Base-by-base conservation (phyloP, 2,329 filamentous ascomycete genomes). In the Colletotrichum eleusines region DNA sequence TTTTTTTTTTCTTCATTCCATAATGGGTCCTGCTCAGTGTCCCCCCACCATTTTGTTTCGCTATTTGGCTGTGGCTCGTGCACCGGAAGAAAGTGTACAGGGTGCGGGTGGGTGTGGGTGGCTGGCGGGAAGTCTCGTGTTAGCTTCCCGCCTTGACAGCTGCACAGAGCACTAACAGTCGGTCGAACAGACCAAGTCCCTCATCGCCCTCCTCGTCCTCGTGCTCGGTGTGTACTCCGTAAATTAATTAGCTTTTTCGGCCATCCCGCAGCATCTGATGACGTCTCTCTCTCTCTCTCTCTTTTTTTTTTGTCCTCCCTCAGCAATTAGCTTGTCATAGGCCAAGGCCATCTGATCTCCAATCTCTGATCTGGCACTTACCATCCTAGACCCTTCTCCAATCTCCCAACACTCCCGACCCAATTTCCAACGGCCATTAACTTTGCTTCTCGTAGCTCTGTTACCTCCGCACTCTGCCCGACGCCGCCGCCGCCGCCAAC, bases 281-380 rank as follows among this genome's bases (percentile, higher is more conserved):
- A 71, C 64, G 64, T 46, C 26, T 51, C 18, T 54, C 28, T 33
- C 31, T 33, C 7, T 33, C 31, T 33, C 7, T 33, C 7, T 33
- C 31, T 33, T 46, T 26, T 51, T n/a, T 48, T 28, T 46, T 23
- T 51, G 18, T 54, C 28, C 5, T 6, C 26, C 8, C n/a, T 31
- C 33, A 71, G 48, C 55, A 53, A 38, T 31, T 20, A 60, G 26
- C 11, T 14, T 59, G 53, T 59, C 59, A 71, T 69, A 68, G 64
- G 58, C 51, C 31, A 8, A 5, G 3, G 44, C 46, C 64, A 63
- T 68, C 64, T 71, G 69, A 68, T 71, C 51, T 71, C 51, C 63
- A 44, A 63, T 63, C 69, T 71, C 51, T 71, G 51, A 68, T 63
- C 69, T 63, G 53, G 64, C 64, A 53, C 51, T 50, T 31, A 57